A percentile compares a stretch with the other conserved stretches of the same genome.
phyloP scores from a whole-genome alignment of 2,329 filamentous ascomycete genomes.

The Allantophomopsis cytisporea region DNA sequence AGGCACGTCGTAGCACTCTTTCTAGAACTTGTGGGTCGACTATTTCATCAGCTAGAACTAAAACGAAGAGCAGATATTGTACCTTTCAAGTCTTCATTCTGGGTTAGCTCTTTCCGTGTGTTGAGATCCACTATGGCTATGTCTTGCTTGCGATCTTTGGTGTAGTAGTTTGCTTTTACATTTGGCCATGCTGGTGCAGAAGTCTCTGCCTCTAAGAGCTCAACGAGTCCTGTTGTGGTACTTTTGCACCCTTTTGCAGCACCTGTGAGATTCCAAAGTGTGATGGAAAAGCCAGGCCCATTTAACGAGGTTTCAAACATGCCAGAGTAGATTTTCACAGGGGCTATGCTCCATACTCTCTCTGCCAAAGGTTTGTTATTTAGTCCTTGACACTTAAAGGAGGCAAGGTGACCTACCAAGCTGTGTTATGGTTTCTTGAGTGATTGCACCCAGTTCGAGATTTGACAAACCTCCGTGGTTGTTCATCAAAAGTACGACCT shows the following conservation, averaged over 20 bases:
- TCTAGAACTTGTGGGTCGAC: slow-evolving; percentile 17
- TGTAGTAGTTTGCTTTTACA: slow-evolving; percentile 11
- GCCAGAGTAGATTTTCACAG: slow-evolving; percentile 29
- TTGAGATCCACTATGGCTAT: slow-evolving; percentile 6
- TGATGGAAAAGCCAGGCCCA: slow-evolving; percentile 40
- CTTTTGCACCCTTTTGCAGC: slow-evolving; percentile 14
- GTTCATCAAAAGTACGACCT: slow-evolving; percentile 8
- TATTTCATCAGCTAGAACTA: slow-evolving; percentile 5
- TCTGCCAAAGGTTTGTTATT: slow-evolving; percentile 10
- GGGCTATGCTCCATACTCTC: slow-evolving; percentile 31
- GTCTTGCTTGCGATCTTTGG: slow-evolving; percentile 5
- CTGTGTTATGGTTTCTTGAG: slow-evolving; percentile 24
- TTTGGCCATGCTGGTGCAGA: slow-evolving; percentile 36
- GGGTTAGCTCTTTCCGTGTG: slow-evolving; percentile 2
- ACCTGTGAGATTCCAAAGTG: slow-evolving; percentile 32
- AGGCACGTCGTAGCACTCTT: slow-evolving; percentile 14
- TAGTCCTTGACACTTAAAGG: background rate
- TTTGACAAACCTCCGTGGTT: slow-evolving; percentile 1
- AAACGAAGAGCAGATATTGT: background rate
- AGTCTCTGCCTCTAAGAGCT: slow-evolving; percentile 33
- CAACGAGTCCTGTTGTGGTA: slow-evolving; percentile 23
- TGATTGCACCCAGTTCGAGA: slow-evolving; percentile 32
- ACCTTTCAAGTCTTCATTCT: slow-evolving; percentile 10
- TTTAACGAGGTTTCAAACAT: slow-evolving; percentile 39
- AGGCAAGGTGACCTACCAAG: slow-evolving; percentile 12